Base-by-base conservation (phyloP, 768 basidiomycete species). In the Saitozyma podzolica region DNA sequence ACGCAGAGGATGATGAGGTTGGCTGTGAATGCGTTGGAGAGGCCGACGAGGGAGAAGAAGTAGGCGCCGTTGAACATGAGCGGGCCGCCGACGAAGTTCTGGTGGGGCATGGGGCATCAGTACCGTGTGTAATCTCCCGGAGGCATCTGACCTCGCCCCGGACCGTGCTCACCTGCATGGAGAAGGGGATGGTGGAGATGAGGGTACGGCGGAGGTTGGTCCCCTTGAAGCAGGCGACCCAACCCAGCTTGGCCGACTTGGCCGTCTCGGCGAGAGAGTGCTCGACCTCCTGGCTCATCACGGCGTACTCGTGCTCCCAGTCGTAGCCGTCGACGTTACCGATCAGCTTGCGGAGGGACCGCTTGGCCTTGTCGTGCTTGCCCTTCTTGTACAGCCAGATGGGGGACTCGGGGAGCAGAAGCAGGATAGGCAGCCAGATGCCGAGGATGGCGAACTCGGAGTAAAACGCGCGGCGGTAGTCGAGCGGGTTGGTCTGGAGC, bases 241-340 rank as follows among this genome's bases (percentile, higher is more conserved):
- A 50, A 45, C 14, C 20, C 52, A 39, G 50, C 8, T 40, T 16
- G 42, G 52, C 48, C 11, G 29, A 42, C 45, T 53, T n/a, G 11
- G 42, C 55, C n/a, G 62, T 17, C 19, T 51, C 8, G 9, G 14
- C 39, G 5, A 48, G 29, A 9, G 63, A 65, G 3, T 11, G 10
- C 39, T 55, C 54, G 43, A 65, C 59, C 39, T 66, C 65, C 49
- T 62, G 58, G 56, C 55, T 53, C 9, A 71, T 42, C 47, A 68
- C 63, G 8, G 61, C 62, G 51, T 66, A 71, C 49, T 71, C 64
- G 51, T 61, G 51, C 16, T 67, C 70, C 40, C 58, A 47, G 54
- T 71, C 66, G 41, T 66, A 71, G 11, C 66, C 70, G 8, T 56
- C 61, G 37, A 71, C 61, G 17, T 61, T 61, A 40, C 63, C 61